A percentile compares a stretch with the other conserved stretches of the same genome.
Evolutionary conservation across 768 basidiomycete genomes (phyloP).

Genomic region (Epithele typhae): DNA sequence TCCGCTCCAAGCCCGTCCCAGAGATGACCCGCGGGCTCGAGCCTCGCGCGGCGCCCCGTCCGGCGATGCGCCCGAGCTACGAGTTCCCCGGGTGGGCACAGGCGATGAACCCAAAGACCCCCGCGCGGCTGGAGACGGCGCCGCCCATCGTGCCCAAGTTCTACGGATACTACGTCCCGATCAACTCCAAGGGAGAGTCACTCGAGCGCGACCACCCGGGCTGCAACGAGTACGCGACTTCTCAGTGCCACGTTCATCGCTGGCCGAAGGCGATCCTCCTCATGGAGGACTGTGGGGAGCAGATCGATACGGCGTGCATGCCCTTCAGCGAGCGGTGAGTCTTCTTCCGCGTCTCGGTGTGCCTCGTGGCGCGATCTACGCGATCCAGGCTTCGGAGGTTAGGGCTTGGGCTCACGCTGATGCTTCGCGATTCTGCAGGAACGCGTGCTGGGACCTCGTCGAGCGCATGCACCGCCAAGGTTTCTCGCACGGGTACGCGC

Average conservation of each 20-base stretch:
- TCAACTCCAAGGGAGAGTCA: slow-evolving; percentile 5
- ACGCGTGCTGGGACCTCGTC: slow-evolving; percentile 29
- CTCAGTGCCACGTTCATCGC: slow-evolving; percentile 5
- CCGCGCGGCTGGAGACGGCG: background rate
- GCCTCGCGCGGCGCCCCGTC: slow-evolving; percentile 27
- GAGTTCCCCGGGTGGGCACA: background rate
- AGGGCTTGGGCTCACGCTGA: background rate
- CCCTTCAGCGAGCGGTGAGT: slow-evolving; percentile 11
- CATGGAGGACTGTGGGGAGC: slow-evolving; percentile 43
- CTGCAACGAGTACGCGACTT: slow-evolving; percentile 17
- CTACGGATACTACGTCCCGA: slow-evolving; percentile 52
- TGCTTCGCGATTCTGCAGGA: slow-evolving; percentile 5
- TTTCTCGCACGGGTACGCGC: slow-evolving; percentile 39
- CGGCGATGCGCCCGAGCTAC: background rate
- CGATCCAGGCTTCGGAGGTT: too few species aligned
- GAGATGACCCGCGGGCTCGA: slow-evolving; percentile 40
- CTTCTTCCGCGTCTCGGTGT: too few species aligned
- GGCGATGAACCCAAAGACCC: background rate
- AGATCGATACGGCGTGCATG: slow-evolving; percentile 25
- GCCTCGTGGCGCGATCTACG: too few species aligned
- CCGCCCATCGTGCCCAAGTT: slow-evolving; percentile 53
- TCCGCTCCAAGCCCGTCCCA: slow-evolving; percentile 39
- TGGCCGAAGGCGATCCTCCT: slow-evolving; percentile 37
- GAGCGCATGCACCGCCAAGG: slow-evolving; percentile 36
- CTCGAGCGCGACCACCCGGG: background rate